These are phyloP conservation scores for Vaccinium corymbosum DNA, from an alignment of 148 eudicot species.

Conservation along the genomic window DNA sequence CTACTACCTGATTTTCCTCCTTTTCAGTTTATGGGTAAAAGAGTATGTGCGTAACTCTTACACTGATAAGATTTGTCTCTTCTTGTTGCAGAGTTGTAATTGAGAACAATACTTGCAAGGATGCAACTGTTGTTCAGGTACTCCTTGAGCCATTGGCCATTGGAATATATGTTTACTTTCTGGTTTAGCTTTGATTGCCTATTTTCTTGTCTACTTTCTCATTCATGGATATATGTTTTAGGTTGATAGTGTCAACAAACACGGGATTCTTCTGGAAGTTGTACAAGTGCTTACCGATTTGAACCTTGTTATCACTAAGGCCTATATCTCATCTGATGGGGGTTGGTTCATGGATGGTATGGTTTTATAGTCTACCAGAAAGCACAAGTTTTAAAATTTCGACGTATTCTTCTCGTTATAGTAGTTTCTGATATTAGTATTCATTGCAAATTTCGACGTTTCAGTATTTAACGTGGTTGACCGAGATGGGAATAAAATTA, in stretches of 20 bases:
- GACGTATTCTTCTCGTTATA: background rate
- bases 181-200: background rate
- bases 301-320: slow-evolving; percentile 75
- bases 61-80: background rate
- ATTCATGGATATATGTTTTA: slow-evolving; percentile 21
- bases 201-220: slow-evolving; percentile 12
- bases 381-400: too few species aligned
- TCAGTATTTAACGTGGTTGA: slow-evolving; percentile 78
- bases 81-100: slow-evolving; percentile 69
- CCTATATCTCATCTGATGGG: slow-evolving; percentile 87
- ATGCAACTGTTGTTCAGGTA: slow-evolving; percentile 88
- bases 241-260: slow-evolving; percentile 95
- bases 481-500: slow-evolving; percentile 63
- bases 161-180: background rate
- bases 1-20: background rate
- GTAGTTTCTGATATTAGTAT: slow-evolving; percentile 14
- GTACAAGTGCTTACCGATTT: slow-evolving; percentile 86
- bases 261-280: slow-evolving; percentile 85
- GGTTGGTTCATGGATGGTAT: slow-evolving; percentile 99
- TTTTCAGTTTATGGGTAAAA: background rate
- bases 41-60: background rate
- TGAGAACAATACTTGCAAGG: slow-evolving; percentile 70
- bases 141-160: background rate
- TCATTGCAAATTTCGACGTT: slow-evolving; percentile 14
- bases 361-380: background rate